Conservation (phyloP, 768 basidiomycete genomes). For the Xerocomellus dryophilus region DNA sequence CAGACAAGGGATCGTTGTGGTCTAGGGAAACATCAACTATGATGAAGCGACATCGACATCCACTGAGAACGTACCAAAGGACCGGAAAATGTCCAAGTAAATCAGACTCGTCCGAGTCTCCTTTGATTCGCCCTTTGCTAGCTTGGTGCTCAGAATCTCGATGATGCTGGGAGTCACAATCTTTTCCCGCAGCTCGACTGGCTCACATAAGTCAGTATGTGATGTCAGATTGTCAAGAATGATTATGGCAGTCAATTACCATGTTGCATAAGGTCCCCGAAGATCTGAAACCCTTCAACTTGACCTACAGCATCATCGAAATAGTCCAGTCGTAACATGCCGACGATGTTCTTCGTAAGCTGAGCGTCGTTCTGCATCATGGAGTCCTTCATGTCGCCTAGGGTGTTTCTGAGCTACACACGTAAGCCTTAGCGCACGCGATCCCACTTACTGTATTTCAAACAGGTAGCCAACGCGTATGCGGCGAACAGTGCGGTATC, state of each 20-base stretch:
- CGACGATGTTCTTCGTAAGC: conserved; percentile 13
- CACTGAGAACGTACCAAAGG: too few species aligned
- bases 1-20: too few species aligned
- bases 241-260: conserved; percentile 5
- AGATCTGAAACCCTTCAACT: conserved; percentile 22
- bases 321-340: conserved; percentile 18
- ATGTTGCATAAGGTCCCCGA: conserved; percentile 17
- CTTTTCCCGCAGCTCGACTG: conserved; percentile 10
- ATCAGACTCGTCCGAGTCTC: too few species aligned
- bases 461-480: conserved; percentile 15
- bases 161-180: conserved; percentile 10
- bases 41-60: too few species aligned
- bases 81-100: too few species aligned
- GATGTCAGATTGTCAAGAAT: background rate
- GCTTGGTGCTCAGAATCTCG: conserved; percentile 9
- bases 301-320: background rate
- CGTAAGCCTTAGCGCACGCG: background rate
- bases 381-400: conserved; percentile 12
- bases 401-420: background rate
- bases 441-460: conserved; percentile 11
- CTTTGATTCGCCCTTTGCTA: background rate
- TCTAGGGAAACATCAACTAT: too few species aligned
- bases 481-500: conserved; percentile 17
- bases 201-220: background rate
- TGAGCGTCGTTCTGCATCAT: background rate